phyloP scores from a whole-genome alignment of 2,329 filamentous ascomycete species.

The Aspergillus udagawae region DNA sequence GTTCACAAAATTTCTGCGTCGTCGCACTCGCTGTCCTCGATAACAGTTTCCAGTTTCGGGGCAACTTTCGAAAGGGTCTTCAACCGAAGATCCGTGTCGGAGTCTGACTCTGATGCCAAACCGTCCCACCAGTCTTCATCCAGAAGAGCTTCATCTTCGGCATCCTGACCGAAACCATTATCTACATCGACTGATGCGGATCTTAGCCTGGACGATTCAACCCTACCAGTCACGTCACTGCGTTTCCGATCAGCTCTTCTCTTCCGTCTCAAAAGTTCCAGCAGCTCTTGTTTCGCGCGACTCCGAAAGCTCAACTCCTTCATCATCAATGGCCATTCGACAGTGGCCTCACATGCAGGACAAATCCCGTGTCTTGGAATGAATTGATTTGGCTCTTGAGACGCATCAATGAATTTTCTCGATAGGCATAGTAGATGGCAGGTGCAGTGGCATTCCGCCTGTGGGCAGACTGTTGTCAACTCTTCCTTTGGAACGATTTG shows the following conservation, averaged over 20 bases:
- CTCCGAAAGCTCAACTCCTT: conserved; percentile 74
- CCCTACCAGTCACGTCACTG: neutral
- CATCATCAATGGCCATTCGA: conserved; percentile 74
- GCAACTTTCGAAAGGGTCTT: conserved; percentile 8
- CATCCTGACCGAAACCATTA: conserved; percentile 13
- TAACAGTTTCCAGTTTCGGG: conserved; percentile 39
- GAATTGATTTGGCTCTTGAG: conserved; percentile 41
- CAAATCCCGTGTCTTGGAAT: conserved; percentile 68
- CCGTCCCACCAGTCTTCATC: conserved; percentile 33
- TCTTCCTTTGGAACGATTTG: conserved; percentile 34
- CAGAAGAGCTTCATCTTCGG: conserved; percentile 21
- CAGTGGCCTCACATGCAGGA: conserved; percentile 60
- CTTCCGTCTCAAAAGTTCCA: conserved; percentile 59
- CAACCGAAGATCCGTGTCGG: conserved; percentile 14
- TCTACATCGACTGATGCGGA: conserved; percentile 9
- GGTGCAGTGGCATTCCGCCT: conserved; percentile 43
- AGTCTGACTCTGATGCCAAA: conserved; percentile 24
- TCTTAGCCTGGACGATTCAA: neutral
- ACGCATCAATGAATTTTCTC: conserved; percentile 45
- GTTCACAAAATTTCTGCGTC: conserved; percentile 43
- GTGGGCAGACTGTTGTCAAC: conserved; percentile 51
- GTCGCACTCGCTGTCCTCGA: conserved; percentile 56
- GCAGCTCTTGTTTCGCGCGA: conserved; percentile 66
- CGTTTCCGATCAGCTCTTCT: conserved; percentile 34
- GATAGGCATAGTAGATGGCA: conserved; percentile 58